Percentiles rank a stretch among this genome's conserved stretches.
Conservation (phyloP, 139 green algal genomes). For the Desmodesmus armatus region DNA sequence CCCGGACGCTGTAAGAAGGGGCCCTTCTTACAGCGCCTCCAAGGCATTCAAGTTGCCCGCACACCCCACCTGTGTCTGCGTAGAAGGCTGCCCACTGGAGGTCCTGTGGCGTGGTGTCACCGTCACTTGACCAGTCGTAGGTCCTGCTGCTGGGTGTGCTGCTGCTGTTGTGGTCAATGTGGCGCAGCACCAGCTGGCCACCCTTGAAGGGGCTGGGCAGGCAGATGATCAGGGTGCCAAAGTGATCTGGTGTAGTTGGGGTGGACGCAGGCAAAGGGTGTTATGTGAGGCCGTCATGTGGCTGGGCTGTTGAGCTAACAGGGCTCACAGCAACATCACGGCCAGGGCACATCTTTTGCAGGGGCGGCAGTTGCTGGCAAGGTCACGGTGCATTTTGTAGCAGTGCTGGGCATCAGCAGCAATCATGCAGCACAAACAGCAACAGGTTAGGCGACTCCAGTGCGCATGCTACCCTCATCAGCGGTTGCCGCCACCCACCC, state of each 20-base stretch:
- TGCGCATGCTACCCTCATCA: too few species aligned
- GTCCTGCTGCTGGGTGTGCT: not conserved
- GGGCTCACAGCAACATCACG: too few species aligned
- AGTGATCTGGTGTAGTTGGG: not conserved
- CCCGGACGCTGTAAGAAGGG: too few species aligned
- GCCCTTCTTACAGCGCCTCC: too few species aligned
- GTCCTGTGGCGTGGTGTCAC: not conserved
- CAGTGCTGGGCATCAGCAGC: too few species aligned
- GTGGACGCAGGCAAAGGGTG: not conserved
- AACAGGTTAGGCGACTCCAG: too few species aligned
- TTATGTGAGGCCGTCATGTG: too few species aligned
- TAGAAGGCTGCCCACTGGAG: not conserved
- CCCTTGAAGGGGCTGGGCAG: constrained; percentile 4
- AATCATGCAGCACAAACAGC: too few species aligned
- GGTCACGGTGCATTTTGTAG: too few species aligned
- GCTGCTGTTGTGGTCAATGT: not conserved
- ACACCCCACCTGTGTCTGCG: not conserved
- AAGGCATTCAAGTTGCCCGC: too few species aligned
- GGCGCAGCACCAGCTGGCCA: not conserved
- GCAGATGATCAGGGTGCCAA: not conserved
- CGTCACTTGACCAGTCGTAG: not conserved
- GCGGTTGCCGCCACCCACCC: not conserved
- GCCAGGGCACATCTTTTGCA: too few species aligned
- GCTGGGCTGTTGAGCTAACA: not conserved
- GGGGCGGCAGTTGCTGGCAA: too few species aligned